Percentiles rank a stretch among this genome's conserved stretches.
Evolutionary conservation across 2,329 filamentous ascomycete genomes (phyloP).

Genomic region (Diaporthe australafricana): DNA sequence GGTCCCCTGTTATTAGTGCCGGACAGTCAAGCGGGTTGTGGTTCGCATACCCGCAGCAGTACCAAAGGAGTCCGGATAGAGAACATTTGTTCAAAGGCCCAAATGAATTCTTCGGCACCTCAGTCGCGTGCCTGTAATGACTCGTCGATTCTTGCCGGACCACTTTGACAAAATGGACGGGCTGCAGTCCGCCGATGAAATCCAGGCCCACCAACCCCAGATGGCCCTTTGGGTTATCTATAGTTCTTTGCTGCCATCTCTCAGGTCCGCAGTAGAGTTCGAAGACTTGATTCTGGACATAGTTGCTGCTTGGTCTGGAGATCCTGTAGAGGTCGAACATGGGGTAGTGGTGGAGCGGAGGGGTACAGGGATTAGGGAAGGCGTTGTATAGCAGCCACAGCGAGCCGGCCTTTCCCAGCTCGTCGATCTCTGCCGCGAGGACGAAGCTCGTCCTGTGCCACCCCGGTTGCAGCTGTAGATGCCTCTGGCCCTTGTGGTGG

Average conservation of each 20-base stretch:
- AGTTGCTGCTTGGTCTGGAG: not conserved
- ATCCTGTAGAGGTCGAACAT: not conserved
- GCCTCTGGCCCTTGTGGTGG: no score
- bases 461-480: no score
- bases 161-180: not conserved
- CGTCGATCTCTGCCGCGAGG: not conserved
- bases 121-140: not conserved
- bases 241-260: not conserved
- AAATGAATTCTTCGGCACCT: not conserved
- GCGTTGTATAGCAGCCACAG: not conserved
- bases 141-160: not conserved
- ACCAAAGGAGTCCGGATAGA: not conserved
- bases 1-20: no score
- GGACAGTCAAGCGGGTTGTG: not conserved
- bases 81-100: not conserved
- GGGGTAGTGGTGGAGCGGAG: not conserved
- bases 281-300: not conserved
- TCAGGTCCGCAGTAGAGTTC: not conserved
- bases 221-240: not conserved
- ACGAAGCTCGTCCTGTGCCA: not conserved
- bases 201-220: not conserved
- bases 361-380: no score
- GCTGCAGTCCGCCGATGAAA: no score
- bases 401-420: not conserved
- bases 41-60: not conserved